These are phyloP conservation scores for Ophiostoma tasmaniense DNA, from an alignment of 2,329 filamentous ascomycete species.

Conservation along the genomic window DNA sequence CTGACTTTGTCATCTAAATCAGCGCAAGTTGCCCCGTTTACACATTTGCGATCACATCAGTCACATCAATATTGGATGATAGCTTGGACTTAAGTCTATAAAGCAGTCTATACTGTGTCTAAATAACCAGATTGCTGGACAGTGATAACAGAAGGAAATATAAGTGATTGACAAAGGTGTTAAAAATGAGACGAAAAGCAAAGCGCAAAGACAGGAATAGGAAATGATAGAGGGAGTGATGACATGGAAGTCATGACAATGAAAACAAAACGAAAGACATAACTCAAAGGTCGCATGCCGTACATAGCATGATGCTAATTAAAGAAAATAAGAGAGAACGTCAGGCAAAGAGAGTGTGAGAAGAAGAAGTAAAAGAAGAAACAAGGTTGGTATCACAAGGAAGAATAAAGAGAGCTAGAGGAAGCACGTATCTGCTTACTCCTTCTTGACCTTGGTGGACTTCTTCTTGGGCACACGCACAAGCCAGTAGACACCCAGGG, in stretches of 20 bases:
- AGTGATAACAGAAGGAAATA: background rate
- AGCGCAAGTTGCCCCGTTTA: too few species aligned
- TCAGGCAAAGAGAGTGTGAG: background rate
- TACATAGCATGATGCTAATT: constrained; percentile 3
- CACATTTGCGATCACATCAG: background rate
- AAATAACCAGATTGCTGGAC: background rate
- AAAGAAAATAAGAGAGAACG: background rate
- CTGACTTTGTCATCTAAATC: too few species aligned
- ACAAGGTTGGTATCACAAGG: background rate
- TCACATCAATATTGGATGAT: background rate
- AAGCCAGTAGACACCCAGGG: constrained; percentile 30
- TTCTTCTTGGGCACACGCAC: constrained; percentile 23
- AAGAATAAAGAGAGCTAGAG: background rate
- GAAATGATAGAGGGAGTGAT: background rate
- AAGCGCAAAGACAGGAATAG: background rate
- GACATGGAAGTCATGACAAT: background rate
- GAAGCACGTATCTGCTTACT: constrained; percentile 11
- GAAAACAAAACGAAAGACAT: background rate
- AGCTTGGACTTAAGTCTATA: background rate
- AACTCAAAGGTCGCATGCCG: background rate
- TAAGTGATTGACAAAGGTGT: background rate
- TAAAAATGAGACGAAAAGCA: background rate
- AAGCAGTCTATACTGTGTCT: constrained; percentile 2
- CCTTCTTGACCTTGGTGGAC: constrained; percentile 20
- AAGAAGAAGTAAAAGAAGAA: background rate